Conservation (phyloP, 2,329 filamentous ascomycete genomes). For the Cladophialophora bantiana region DNA sequence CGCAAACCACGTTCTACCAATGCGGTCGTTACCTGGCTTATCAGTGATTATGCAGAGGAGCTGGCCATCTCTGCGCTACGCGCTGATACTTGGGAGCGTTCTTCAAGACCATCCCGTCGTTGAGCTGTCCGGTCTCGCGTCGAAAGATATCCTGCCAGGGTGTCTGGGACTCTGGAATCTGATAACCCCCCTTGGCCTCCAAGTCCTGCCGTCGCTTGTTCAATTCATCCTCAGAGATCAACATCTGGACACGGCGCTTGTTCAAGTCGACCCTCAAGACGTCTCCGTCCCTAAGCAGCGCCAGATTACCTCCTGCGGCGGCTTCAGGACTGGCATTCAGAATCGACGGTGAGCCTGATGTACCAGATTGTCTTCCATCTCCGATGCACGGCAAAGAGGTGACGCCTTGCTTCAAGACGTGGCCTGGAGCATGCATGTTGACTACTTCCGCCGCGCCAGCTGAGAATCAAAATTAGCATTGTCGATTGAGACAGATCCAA, state of each 20-base stretch:
- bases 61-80: conserved; percentile 53
- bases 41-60: conserved; percentile 56
- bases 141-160: conserved; percentile 62
- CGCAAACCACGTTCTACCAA: not conserved
- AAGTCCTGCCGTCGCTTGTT: conserved; percentile 49
- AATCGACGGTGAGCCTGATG: conserved; percentile 62
- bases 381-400: conserved; percentile 60
- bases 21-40: not conserved
- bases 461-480: conserved; percentile 1
- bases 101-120: conserved; percentile 57
- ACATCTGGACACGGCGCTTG: conserved; percentile 58
- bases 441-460: conserved; percentile 59
- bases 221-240: conserved; percentile 55
- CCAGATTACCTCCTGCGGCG: conserved; percentile 61
- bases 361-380: conserved; percentile 63
- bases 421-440: conserved; percentile 59
- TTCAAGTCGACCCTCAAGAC: conserved; percentile 58
- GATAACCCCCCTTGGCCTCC: conserved; percentile 49
- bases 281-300: conserved; percentile 59
- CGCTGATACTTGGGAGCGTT: conserved; percentile 57
- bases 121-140: conserved; percentile 54
- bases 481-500: not conserved
- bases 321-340: conserved; percentile 65
- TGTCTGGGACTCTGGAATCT: conserved; percentile 53
- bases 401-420: conserved; percentile 56